These are phyloP conservation scores for Craspedostauros australis DNA, from an alignment of 108 stramenopile genomes.

Conservation along the genomic window DNA sequence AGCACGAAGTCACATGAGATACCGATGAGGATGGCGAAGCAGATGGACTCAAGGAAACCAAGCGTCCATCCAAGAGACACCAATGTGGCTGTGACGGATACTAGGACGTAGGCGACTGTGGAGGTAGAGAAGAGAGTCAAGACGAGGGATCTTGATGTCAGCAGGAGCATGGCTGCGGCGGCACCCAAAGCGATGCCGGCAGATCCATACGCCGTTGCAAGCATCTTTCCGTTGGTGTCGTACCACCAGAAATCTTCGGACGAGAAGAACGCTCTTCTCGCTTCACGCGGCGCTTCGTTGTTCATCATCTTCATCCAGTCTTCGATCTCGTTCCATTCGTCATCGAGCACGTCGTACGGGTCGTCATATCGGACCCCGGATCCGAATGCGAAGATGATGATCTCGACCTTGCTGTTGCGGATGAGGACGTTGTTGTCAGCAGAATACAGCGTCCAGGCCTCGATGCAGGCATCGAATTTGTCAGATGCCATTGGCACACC, in stretches of 20 bases:
- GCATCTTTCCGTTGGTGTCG: conserved; percentile 30
- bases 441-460: conserved; percentile 9
- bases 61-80: conserved; percentile 35
- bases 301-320: conserved; percentile 21
- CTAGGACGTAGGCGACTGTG: conserved; percentile 26
- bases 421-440: conserved; percentile 5
- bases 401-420: conserved; percentile 14
- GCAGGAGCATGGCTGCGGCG: conserved; percentile 26
- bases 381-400: conserved; percentile 13
- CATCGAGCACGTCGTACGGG: conserved; percentile 10
- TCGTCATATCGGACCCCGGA: conserved; percentile 12
- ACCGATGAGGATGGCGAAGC: conserved; percentile 41
- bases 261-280: conserved; percentile 11
- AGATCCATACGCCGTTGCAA: conserved; percentile 13
- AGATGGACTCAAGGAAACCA: conserved; percentile 36
- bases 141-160: conserved; percentile 26
- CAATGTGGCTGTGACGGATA: conserved; percentile 31
- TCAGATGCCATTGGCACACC: conserved; percentile 23
- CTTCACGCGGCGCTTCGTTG: conserved; percentile 12
- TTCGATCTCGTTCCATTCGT: conserved; percentile 29
- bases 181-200: conserved; percentile 21
- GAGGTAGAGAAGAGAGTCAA: conserved; percentile 25
- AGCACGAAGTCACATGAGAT: conserved; percentile 37
- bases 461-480: conserved; percentile 30
- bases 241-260: conserved; percentile 32